phyloP scores from a whole-genome alignment of 2,329 filamentous ascomycete species.

The Dryadomyces quercus-mongolicae region DNA sequence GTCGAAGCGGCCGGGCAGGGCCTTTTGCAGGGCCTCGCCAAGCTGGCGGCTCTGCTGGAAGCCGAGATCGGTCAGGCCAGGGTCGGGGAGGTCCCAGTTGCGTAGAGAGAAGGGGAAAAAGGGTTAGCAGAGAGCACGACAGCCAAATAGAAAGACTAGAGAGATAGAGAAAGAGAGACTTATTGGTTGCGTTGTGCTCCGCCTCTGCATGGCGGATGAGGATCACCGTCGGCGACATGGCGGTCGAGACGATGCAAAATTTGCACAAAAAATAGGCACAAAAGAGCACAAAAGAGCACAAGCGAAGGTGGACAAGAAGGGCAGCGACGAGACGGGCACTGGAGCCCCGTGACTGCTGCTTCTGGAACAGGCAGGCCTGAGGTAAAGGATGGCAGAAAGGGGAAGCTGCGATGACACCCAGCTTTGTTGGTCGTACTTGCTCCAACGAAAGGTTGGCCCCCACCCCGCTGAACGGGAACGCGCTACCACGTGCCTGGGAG shows the following conservation, averaged over 20 bases:
- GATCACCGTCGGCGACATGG: constrained; percentile 52
- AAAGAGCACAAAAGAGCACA: not conserved
- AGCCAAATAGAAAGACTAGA: not conserved
- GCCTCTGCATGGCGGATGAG: constrained; percentile 82
- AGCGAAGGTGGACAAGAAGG: not conserved
- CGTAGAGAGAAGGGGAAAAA: constrained; percentile 19
- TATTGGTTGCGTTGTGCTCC: constrained; percentile 40
- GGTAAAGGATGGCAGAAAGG: not conserved
- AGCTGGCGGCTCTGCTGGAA: constrained; percentile 34
- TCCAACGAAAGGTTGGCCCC: not conserved
- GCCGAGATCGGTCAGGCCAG: constrained; percentile 36
- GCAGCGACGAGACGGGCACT: not conserved
- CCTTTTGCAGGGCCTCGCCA: constrained; percentile 27
- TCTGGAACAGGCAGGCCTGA: not conserved
- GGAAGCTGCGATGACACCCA: not conserved
- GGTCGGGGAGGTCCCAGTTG: constrained; percentile 36
- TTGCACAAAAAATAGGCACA: not conserved
- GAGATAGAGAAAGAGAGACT: constrained; percentile 13
- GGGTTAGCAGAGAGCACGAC: not conserved
- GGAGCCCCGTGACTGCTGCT: not conserved
- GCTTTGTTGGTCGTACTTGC: not conserved
- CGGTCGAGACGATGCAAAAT: not conserved
- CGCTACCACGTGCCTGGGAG: constrained; percentile 1
- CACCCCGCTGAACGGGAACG: not conserved
- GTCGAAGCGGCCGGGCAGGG: constrained; percentile 28